Evolutionary conservation across 148 eudicot genomes (phyloP).

Genomic region (Cornus controversa): DNA sequence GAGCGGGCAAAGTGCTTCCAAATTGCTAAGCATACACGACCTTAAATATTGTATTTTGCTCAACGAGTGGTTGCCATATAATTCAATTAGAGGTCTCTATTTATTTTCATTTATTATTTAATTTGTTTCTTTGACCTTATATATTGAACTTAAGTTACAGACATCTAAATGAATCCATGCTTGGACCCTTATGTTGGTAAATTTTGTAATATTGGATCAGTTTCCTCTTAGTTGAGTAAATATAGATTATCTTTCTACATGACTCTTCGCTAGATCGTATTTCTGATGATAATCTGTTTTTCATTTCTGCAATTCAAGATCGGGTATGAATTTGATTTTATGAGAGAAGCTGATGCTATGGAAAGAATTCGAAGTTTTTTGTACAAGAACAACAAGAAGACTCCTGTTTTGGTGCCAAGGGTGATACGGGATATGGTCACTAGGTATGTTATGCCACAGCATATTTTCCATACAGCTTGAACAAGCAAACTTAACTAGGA

Average conservation of each 20-base stretch:
- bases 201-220: not conserved
- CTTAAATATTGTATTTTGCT: no score
- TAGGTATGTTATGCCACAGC: conserved; percentile 42
- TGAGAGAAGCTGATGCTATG: conserved; percentile 91
- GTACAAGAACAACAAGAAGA: conserved; percentile 61
- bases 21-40: no score
- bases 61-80: no score
- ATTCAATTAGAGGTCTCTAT: no score
- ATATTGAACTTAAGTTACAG: not conserved
- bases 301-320: conserved; percentile 46
- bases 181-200: not conserved
- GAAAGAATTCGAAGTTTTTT: conserved; percentile 69
- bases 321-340: conserved; percentile 80
- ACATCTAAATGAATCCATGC: not conserved
- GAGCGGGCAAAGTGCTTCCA: no score
- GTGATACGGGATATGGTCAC: conserved; percentile 59
- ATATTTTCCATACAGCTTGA: not conserved
- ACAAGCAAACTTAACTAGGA: not conserved
- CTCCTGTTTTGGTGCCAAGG: conserved; percentile 81
- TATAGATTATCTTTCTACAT: not conserved
- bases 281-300: conserved; percentile 15
- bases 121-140: not conserved
- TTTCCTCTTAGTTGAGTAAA: not conserved
- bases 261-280: not conserved
- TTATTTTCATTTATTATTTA: no score